Evolutionary conservation across 2,329 filamentous ascomycete species (phyloP), one percentile per base, ranked within the genome.

Genomic region (Neurospora sp.): DNA sequence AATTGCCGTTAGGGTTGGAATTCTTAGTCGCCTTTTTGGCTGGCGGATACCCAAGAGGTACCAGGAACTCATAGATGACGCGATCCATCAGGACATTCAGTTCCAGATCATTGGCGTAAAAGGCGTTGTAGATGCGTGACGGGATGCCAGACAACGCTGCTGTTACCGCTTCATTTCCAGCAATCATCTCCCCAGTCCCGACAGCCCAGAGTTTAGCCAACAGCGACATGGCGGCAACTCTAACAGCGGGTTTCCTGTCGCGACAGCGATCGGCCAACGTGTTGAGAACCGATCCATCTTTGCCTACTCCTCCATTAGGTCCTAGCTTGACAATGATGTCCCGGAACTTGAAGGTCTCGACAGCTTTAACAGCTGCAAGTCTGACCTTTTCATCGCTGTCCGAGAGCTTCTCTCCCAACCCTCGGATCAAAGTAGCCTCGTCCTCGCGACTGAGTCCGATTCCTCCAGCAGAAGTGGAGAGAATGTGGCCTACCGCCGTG

Each of bases 151-250:
- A 91, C 13, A 99, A 83, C n/a, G 95, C 86, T 10, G 88, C 83
- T 13, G 86, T 87, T 23, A 97, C 90, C 19, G 86, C 83, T 74
- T 97, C 93, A 75, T 95, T 91, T 15, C 92, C 93, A 68, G 91
- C 88, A 33, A 92, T 89, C 75, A 99, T 91, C 76, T 97, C 94
- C 19, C 93, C 92, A 19, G 90, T 89, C 13, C 93, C 95, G 19
- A 96, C 94, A n/a, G 93, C 94, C 96, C 96, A 99, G 38, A 98
- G 89, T 72, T 90, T 92, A 11, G 89, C 92, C 1, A 98, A 83
- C 9, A 96, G 84, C 68, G 89, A 90, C 87, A 97, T 97, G 33
- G 93, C 94, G 75, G 95, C 93, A 46, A 92, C 89, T 70, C 95
- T 91, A 11, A 99, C 92, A 58, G 87, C 84, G 15, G 90, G 87